phyloP scores from a whole-genome alignment of 257 asterid genomes.

The Galeopsis tetrahit region DNA sequence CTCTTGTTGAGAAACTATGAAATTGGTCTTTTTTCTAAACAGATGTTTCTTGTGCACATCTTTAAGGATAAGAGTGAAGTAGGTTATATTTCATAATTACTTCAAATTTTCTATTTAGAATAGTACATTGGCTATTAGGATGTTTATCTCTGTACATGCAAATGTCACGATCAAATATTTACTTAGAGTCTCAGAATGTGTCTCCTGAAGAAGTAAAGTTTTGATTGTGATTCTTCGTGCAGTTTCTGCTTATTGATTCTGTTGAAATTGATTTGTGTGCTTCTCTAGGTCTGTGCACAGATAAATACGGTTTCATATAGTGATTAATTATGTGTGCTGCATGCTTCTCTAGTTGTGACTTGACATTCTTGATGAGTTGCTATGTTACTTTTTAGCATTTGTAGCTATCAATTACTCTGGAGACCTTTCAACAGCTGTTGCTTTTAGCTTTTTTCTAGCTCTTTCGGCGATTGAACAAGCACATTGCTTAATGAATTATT shows the following conservation, averaged over 20 bases:
- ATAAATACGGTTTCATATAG: not conserved
- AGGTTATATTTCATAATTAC: not conserved
- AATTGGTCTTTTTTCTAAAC: not conserved
- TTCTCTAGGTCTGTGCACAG: slow-evolving; percentile 1
- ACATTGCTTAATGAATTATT: slow-evolving; percentile 1
- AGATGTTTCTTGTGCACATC: not conserved
- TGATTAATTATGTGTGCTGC: not conserved
- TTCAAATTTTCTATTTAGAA: not conserved
- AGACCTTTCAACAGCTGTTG: slow-evolving; percentile 3
- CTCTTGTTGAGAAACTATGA: not conserved
- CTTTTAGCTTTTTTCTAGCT: not conserved
- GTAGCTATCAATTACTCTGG: slow-evolving; percentile 18
- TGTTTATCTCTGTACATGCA: not conserved
- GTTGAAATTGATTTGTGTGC: slow-evolving; percentile 19
- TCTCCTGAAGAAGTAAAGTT: not conserved
- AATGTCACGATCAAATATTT: slow-evolving; percentile 2
- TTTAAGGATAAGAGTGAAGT: not conserved
- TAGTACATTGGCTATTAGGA: not conserved
- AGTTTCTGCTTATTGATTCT: slow-evolving; percentile 8
- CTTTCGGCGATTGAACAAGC: slow-evolving; percentile 3
- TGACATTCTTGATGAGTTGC: not conserved
- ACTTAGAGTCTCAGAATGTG: not conserved
- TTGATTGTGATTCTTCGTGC: not conserved
- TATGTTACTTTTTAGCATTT: slow-evolving; percentile 13
- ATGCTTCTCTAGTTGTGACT: not conserved